Evolutionary conservation across 1,139 yeast genomes (phyloP).

Genomic region (Scheffersomyces illinoinensis): DNA sequence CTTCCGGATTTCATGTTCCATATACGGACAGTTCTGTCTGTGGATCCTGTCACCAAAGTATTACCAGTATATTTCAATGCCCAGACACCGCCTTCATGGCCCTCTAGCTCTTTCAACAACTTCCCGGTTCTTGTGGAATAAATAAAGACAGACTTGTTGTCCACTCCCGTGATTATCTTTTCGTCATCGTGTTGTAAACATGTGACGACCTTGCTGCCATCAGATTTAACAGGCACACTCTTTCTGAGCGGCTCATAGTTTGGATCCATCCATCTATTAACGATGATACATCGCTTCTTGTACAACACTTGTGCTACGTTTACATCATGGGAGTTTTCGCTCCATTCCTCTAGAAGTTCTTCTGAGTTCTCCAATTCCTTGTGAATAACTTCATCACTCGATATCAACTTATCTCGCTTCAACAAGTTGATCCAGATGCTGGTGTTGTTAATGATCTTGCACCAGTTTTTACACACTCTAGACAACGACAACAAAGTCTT

Average conservation of each 20-base stretch:
- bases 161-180: constrained; percentile 90
- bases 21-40: constrained; percentile 58
- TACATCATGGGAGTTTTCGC: constrained; percentile 17
- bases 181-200: constrained; percentile 93
- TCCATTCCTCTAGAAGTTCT: constrained; percentile 35
- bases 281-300: constrained; percentile 64
- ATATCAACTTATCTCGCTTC: constrained; percentile 53
- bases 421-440: constrained; percentile 61
- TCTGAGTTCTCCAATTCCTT: constrained; percentile 32
- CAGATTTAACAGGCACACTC: constrained; percentile 63
- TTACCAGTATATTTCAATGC: constrained; percentile 88
- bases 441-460: constrained; percentile 57
- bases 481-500: constrained; percentile 62
- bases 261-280: constrained; percentile 83
- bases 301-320: constrained; percentile 57
- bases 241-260: constrained; percentile 66
- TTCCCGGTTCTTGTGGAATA: constrained; percentile 78
- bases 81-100: constrained; percentile 99
- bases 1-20: constrained; percentile 61
- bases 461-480: constrained; percentile 73
- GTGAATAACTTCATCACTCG: constrained; percentile 35
- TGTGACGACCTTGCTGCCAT: constrained; percentile 83
- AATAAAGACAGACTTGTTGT: constrained; percentile 78
- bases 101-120: constrained; percentile 66
- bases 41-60: constrained; percentile 58